phyloP scores from a whole-genome alignment of 495 filamentous ascomycete genomes.

The Talaromyces proteolyticus region DNA sequence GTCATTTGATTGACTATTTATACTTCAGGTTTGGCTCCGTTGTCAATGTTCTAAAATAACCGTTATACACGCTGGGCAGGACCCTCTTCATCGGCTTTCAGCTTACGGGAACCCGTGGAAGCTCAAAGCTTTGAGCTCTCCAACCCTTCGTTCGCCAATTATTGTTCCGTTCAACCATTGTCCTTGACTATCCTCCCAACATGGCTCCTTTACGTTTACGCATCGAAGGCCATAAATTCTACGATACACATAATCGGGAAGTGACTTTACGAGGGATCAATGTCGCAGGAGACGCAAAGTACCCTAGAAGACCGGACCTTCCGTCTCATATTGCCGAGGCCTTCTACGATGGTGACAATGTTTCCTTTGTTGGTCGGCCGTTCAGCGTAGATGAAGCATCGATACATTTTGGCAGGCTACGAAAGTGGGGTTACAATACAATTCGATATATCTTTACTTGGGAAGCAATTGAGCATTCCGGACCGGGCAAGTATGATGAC shows the following conservation, averaged over 20 bases:
- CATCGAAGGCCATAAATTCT: slow-evolving; percentile 79
- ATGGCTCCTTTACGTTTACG: slow-evolving; percentile 51
- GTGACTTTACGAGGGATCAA: slow-evolving; percentile 67
- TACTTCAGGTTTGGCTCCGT: not conserved
- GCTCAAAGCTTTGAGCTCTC: too few relatives aligned
- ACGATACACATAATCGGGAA: slow-evolving; percentile 61
- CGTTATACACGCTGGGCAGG: not conserved
- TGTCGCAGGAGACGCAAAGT: slow-evolving; percentile 61
- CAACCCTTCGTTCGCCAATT: not conserved
- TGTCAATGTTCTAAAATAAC: not conserved
- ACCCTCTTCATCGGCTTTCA: not conserved
- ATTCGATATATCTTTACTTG: slow-evolving; percentile 97
- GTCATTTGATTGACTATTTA: not conserved
- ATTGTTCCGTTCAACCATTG: too few relatives aligned
- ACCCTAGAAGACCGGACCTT: slow-evolving; percentile 68
- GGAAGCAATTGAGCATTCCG: slow-evolving; percentile 95
- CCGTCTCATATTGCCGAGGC: slow-evolving; percentile 71
- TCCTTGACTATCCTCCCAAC: not conserved
- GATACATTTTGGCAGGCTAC: slow-evolving; percentile 79
- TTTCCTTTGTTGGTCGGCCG: slow-evolving; percentile 83
- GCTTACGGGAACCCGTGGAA: too few relatives aligned
- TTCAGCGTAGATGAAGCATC: slow-evolving; percentile 80
- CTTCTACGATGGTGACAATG: slow-evolving; percentile 90
- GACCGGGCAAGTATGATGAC: slow-evolving; percentile 92
- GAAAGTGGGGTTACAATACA: slow-evolving; percentile 88